Conservation (phyloP, 257 asterid species). For the Capsicum rhomboideum region DNA sequence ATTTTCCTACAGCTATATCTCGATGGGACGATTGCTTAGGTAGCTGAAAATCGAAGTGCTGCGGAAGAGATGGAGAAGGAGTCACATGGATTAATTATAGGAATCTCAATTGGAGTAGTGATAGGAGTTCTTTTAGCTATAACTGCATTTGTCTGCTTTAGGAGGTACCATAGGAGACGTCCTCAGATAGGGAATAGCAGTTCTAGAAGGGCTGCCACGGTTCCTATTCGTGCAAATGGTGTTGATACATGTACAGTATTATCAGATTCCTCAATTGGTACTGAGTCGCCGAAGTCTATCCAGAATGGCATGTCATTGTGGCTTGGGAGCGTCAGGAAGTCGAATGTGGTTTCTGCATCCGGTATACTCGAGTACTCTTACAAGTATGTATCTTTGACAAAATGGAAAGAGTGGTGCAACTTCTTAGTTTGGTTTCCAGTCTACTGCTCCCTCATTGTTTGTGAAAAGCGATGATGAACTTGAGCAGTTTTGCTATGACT, state of each 20-base stretch:
- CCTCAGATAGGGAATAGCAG: slow-evolving; percentile 75
- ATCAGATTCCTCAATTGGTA: slow-evolving; percentile 80
- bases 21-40: slow-evolving; percentile 19
- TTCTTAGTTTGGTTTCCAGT: background rate
- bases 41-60: slow-evolving; percentile 16
- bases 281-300: slow-evolving; percentile 60
- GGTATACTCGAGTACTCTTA: slow-evolving; percentile 78
- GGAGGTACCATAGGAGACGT: slow-evolving; percentile 47
- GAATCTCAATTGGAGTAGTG: slow-evolving; percentile 81
- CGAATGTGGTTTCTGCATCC: slow-evolving; percentile 57
- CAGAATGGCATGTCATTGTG: slow-evolving; percentile 39
- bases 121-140: slow-evolving; percentile 75
- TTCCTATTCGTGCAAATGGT: slow-evolving; percentile 73
- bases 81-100: slow-evolving; percentile 57
- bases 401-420: background rate
- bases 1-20: background rate
- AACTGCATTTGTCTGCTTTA: slow-evolving; percentile 47
- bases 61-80: slow-evolving; percentile 49
- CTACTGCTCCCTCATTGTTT: background rate
- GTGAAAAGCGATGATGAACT: background rate
- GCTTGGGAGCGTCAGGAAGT: slow-evolving; percentile 55
- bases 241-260: slow-evolving; percentile 52
- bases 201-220: slow-evolving; percentile 66
- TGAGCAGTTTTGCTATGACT: background rate
- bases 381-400: slow-evolving; percentile 40